These are phyloP conservation scores for Ramaria sp. DNA, from an alignment of 768 basidiomycete genomes.

Conservation along the genomic window DNA sequence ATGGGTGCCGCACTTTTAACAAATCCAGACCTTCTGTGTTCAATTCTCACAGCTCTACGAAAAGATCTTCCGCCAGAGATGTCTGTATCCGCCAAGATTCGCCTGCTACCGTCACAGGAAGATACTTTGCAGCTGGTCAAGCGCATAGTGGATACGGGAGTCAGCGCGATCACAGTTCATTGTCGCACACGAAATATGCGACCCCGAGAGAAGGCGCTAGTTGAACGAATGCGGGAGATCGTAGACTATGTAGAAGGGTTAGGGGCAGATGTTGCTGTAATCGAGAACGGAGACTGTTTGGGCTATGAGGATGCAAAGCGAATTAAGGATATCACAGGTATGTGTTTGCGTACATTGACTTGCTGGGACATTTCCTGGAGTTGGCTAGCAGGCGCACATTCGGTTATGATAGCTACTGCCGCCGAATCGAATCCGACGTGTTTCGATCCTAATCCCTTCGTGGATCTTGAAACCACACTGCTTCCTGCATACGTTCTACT, in stretches of 20 bases:
- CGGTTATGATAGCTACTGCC: slow-evolving; percentile 93
- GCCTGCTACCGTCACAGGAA: slow-evolving; percentile 75
- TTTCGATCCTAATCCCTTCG: slow-evolving; percentile 60
- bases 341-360: slow-evolving; percentile 12
- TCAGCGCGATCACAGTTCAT: slow-evolving; percentile 86
- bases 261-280: slow-evolving; percentile 73
- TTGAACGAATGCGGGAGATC: slow-evolving; percentile 72
- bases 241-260: slow-evolving; percentile 71
- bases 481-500: slow-evolving; percentile 67
- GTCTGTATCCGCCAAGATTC: slow-evolving; percentile 90
- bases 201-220: slow-evolving; percentile 64
- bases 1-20: slow-evolving; percentile 96
- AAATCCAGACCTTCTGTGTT: slow-evolving; percentile 83
- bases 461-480: slow-evolving; percentile 58
- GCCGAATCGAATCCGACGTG: slow-evolving; percentile 90
- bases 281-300: slow-evolving; percentile 89
- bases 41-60: slow-evolving; percentile 75
- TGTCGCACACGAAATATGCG: slow-evolving; percentile 93
- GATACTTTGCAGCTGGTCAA: slow-evolving; percentile 87
- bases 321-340: slow-evolving; percentile 67
- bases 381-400: slow-evolving; percentile 52
- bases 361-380: neutral
- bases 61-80: slow-evolving; percentile 63
- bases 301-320: slow-evolving; percentile 70
- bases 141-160: slow-evolving; percentile 77